phyloP scores from a whole-genome alignment of 1,284 basidiomycete species.

The Fomitopsis palustris region DNA sequence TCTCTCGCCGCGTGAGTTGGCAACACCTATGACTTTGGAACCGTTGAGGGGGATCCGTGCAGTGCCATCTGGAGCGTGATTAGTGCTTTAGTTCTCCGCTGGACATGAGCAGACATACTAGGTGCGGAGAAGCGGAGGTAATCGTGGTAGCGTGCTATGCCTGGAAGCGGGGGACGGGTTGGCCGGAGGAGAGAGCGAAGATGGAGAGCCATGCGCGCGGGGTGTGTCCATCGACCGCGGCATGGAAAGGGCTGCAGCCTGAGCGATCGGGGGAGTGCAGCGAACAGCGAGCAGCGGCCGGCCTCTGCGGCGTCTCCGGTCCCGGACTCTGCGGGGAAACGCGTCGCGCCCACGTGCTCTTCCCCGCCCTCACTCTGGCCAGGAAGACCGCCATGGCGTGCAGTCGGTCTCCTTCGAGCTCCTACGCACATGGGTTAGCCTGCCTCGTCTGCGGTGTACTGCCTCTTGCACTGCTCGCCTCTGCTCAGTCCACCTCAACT shows the following conservation, averaged over 20 bases:
- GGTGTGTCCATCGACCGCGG: slow-evolving; percentile 19
- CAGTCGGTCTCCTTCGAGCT: not conserved
- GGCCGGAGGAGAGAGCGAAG: slow-evolving; percentile 11
- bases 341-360: not conserved
- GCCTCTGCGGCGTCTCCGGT: not conserved
- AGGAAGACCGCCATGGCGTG: too few relatives aligned
- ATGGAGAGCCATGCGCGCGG: slow-evolving; percentile 25
- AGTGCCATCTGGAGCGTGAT: slow-evolving; percentile 28
- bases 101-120: slow-evolving; percentile 33
- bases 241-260: slow-evolving; percentile 18
- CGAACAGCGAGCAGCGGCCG: not conserved
- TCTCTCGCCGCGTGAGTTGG: slow-evolving; percentile 74
- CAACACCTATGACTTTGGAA: slow-evolving; percentile 66
- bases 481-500: slow-evolving; percentile 14
- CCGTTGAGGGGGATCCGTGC: slow-evolving; percentile 41
- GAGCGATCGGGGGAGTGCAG: too few relatives aligned
- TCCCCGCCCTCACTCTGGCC: too few relatives aligned
- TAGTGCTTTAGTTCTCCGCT: not conserved
- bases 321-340: not conserved
- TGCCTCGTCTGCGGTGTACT: slow-evolving; percentile 1
- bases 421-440: not conserved
- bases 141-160: slow-evolving; percentile 50
- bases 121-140: slow-evolving; percentile 61
- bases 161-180: slow-evolving; percentile 5
- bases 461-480: not conserved